Base-by-base conservation (phyloP, 169 alveolate species). In the Cryptosporidium xiaoi region DNA sequence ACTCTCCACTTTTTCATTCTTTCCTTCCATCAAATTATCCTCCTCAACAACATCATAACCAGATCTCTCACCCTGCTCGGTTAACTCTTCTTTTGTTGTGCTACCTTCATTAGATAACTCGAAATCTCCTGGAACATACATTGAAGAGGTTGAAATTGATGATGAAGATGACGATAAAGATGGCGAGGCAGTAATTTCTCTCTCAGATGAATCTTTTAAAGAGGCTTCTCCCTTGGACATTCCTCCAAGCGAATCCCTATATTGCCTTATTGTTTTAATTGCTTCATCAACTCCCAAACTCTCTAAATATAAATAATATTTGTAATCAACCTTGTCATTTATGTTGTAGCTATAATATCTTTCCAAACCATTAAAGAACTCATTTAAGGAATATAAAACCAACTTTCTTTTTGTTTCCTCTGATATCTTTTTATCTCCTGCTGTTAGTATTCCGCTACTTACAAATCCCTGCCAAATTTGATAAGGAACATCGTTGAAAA, bases 401-500 rank as follows among this genome's bases (percentile, higher is more conserved):
- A 69, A 36, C n/a, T 8, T 33, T 24, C 44, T 69, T 40, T 33
- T 69, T 20, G 13, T 13, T 24, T 69, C 66, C 33, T 69, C 83
- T 8, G 67, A 20, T 13, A 69, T 15, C 6, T 27, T 40, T 10
- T n/a, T 56, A 55, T 34, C 10, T 10, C 10, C 18, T 4, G 83
- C 31, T 31, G 65, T 69, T 0, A 69, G 55, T 15, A 51, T 31
- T 16, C 66, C 66, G 51, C 66, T 69, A 2, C 51, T 64, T 13
- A 69, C 27, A 31, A 69, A 51, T 31, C 51, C 65, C 34, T 36
- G 51, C 83, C 83, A 69, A 33, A 69, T 69, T 34, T 64, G 56
- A 46, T 69, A n/a, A 29, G 83, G 83, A 27, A 69, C 56, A 3
- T 51, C 18, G 5, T 69, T 66, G 51, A 69, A n/a, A 2, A 2